Conservation (phyloP, 2,329 filamentous ascomycete species). For the Plenodomus lindquistii region DNA sequence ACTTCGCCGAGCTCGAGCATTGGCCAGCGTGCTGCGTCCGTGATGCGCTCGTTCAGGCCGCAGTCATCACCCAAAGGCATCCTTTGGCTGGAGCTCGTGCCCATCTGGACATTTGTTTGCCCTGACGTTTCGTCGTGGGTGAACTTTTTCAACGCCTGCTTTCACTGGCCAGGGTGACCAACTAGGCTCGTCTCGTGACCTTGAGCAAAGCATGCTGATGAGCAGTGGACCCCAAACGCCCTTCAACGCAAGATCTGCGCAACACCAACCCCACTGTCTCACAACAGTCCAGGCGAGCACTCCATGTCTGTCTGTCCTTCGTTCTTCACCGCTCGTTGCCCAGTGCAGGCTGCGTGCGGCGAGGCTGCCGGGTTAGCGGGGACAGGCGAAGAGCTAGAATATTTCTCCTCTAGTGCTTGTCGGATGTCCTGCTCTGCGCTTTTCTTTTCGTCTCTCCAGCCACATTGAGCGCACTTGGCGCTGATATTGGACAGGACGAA, state of each 20-base stretch:
- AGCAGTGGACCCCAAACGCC: constrained; percentile 7
- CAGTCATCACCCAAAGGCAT: constrained; percentile 5
- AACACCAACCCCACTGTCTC: not conserved
- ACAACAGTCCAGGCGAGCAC: not conserved
- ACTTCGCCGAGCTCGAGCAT: constrained; percentile 15
- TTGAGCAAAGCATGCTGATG: constrained; percentile 12
- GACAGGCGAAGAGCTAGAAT: constrained; percentile 3
- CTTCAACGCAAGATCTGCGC: constrained; percentile 11
- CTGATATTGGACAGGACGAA: constrained; percentile 21
- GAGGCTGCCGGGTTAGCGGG: constrained; percentile 14
- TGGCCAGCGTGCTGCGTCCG: constrained; percentile 4
- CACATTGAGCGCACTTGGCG: constrained; percentile 20
- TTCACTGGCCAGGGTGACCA: no score
- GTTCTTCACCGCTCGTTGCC: constrained; percentile 16
- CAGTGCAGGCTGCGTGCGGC: constrained; percentile 5
- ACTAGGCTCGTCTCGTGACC: constrained; percentile 3
- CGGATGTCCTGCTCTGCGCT: constrained; percentile 3
- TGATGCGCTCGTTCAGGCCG: constrained; percentile 21
- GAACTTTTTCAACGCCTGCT: not conserved
- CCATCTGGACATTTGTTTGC: not conserved
- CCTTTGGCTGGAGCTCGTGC: constrained; percentile 11
- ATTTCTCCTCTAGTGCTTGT: no score
- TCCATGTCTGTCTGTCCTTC: no score
- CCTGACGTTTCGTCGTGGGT: not conserved
- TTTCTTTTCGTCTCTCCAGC: constrained; percentile 8